phyloP scores from a whole-genome alignment of 176 grass and related monocot genomes.

The Elaeis guineensis region DNA sequence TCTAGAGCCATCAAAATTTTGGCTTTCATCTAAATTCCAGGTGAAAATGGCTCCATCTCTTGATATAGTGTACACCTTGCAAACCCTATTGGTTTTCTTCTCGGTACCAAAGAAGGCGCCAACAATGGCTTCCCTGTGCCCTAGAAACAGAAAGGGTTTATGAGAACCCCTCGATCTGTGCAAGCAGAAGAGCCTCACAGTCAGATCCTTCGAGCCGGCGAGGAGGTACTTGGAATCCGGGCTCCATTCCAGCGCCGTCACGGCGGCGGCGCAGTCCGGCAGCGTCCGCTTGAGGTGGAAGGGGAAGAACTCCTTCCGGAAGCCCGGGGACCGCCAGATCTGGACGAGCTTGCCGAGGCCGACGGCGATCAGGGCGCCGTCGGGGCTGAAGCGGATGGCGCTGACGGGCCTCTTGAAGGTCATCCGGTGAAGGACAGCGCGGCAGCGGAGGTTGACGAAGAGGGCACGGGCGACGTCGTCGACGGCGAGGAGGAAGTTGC shows the following conservation, averaged over 20 bases:
- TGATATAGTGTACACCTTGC: slow-evolving; percentile 56
- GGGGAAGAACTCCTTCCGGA: slow-evolving; percentile 85
- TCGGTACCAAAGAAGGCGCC: slow-evolving; percentile 66
- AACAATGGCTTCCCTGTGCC: slow-evolving; percentile 52
- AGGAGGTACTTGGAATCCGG: slow-evolving; percentile 77
- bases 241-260: slow-evolving; percentile 88
- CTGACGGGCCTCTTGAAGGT: slow-evolving; percentile 57
- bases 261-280: slow-evolving; percentile 51
- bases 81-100: slow-evolving; percentile 53
- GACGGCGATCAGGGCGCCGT: slow-evolving; percentile 61
- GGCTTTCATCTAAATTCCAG: slow-evolving; percentile 59
- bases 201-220: slow-evolving; percentile 77
- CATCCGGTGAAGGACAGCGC: slow-evolving; percentile 68
- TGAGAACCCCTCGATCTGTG: slow-evolving; percentile 32
- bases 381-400: slow-evolving; percentile 63
- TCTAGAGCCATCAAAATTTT: slow-evolving; percentile 20
- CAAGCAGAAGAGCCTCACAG: slow-evolving; percentile 49
- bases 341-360: slow-evolving; percentile 75
- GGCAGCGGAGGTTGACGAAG: slow-evolving; percentile 69
- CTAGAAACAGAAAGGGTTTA: slow-evolving; percentile 77
- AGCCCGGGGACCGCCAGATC: slow-evolving; percentile 84
- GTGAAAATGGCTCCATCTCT: slow-evolving; percentile 84
- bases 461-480: slow-evolving; percentile 42
- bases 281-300: slow-evolving; percentile 82
- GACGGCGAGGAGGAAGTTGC: slow-evolving; percentile 51